Evolutionary conservation across 768 basidiomycete species (phyloP).

Genomic region (Hysterangium stoloniferum): DNA sequence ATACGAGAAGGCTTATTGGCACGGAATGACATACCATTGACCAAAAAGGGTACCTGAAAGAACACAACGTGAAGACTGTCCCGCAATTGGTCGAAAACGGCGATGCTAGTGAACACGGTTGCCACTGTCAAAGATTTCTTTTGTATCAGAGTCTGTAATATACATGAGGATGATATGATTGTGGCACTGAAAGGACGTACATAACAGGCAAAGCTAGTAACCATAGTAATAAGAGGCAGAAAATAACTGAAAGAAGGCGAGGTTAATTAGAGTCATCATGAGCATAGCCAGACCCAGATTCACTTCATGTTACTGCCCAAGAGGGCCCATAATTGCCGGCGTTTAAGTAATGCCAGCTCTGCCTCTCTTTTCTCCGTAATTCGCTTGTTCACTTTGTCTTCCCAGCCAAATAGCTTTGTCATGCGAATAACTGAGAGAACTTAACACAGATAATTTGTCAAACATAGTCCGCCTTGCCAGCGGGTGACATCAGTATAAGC

Average conservation of each 20-base stretch:
- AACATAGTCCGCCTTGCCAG: neutral
- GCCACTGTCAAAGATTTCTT: slow-evolving; percentile 19
- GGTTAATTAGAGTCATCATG: neutral
- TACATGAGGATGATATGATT: neutral
- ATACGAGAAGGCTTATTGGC: slow-evolving; percentile 15
- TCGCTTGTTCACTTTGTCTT: slow-evolving; percentile 38
- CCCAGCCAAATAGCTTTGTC: slow-evolving; percentile 60
- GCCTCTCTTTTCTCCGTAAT: slow-evolving; percentile 50
- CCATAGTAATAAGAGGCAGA: slow-evolving; percentile 58
- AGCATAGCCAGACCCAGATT: slow-evolving; percentile 12
- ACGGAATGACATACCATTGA: slow-evolving; percentile 13
- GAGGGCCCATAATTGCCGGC: slow-evolving; percentile 42
- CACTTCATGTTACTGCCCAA: slow-evolving; percentile 37
- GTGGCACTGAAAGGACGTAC: slow-evolving; percentile 31
- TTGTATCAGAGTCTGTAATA: neutral
- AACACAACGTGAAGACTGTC: slow-evolving; percentile 22
- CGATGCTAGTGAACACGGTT: slow-evolving; percentile 31
- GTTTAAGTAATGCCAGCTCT: slow-evolving; percentile 50
- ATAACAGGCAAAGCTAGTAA: slow-evolving; percentile 53
- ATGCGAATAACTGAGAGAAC: slow-evolving; percentile 53
- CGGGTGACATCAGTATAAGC: neutral
- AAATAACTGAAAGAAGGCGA: slow-evolving; percentile 32
- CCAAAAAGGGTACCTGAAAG: slow-evolving; percentile 22
- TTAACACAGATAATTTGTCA: too few species aligned
- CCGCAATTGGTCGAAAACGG: slow-evolving; percentile 6